phyloP scores from a whole-genome alignment of 768 basidiomycete genomes.

The Leccinum aurantiacum region DNA sequence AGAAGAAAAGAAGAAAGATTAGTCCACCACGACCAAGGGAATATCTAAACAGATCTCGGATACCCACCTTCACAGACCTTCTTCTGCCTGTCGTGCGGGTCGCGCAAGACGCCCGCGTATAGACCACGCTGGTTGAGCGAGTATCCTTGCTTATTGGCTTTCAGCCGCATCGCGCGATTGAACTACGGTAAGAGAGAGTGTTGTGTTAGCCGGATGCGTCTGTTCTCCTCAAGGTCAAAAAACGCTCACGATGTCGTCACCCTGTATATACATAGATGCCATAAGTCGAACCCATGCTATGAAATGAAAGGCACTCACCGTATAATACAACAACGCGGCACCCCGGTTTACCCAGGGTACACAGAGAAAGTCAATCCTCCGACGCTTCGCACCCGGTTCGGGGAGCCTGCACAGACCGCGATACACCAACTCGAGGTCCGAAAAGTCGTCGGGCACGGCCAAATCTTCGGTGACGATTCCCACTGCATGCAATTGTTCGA shows the following conservation, averaged over 20 bases:
- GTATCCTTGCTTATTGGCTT: conserved; percentile 78
- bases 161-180: conserved; percentile 84
- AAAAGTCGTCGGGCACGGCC: conserved; percentile 62
- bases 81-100: conserved; percentile 58
- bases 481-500: conserved; percentile 52
- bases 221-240: neutral
- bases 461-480: conserved; percentile 82
- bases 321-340: conserved; percentile 90
- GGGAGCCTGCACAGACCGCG: conserved; percentile 75
- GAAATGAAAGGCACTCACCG: conserved; percentile 46
- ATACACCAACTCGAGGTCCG: conserved; percentile 73
- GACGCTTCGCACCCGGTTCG: conserved; percentile 43
- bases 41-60: neutral
- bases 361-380: conserved; percentile 83
- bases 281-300: neutral
- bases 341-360: conserved; percentile 80
- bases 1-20: neutral
- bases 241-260: conserved; percentile 80
- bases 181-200: conserved; percentile 49
- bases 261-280: conserved; percentile 40
- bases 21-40: neutral
- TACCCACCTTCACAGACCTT: conserved; percentile 57
- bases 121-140: conserved; percentile 88
- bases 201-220: neutral
- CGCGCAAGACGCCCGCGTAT: conserved; percentile 68